Base-by-base conservation (phyloP, 1,284 basidiomycete genomes). In the Psilocybe mexicana region DNA sequence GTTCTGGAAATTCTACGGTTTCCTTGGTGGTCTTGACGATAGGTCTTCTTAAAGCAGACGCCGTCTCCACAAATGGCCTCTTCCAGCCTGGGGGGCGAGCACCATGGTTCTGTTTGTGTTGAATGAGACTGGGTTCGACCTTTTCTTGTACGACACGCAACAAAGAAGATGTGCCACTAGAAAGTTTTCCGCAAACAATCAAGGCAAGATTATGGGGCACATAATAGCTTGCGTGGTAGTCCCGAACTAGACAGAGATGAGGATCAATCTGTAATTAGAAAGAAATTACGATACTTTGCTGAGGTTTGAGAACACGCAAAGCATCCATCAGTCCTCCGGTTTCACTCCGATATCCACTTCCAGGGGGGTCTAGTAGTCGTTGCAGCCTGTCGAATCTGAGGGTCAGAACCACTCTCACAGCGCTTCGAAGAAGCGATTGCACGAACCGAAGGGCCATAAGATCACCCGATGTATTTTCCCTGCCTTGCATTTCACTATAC, bases 401-500 rank as follows among this genome's bases (percentile, higher is more conserved):
- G 30, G 25, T 40, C 7, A n/a, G 33, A 6, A 30, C 25, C 24
- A 18, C 10, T 42, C 8, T 14, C 42, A 12, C 45, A 26, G 8
- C 47, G 45, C 36, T 11, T 40, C 14, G 38, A 4, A 14, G 11
- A 44, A 24, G 53, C 18, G 12, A 46, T 1, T 33, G 12, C 8
- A 75, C 79, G 56, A 66, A 94, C 93, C 85, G 77, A 45, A 96
- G 81, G 51, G 88, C 86, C 91, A 98, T 96, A 43, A 98, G 78
- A 76, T 98, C 94, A 11, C 86, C 88, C 0, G 92, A 85, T 3
- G 92, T 93, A 69, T 98, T 98, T 76, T 99, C 92, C 49, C 96
- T 84, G 0, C 94, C 97, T 77, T 99, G 96, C 97, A 99, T 99
- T 76, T 96, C 93, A 66, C 90, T 93, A 72, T 96, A 98, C 28